Evolutionary conservation across 2,329 filamentous ascomycete species (phyloP), one percentile per base, ranked within the genome.

Genomic region (Fusarium sp.): DNA sequence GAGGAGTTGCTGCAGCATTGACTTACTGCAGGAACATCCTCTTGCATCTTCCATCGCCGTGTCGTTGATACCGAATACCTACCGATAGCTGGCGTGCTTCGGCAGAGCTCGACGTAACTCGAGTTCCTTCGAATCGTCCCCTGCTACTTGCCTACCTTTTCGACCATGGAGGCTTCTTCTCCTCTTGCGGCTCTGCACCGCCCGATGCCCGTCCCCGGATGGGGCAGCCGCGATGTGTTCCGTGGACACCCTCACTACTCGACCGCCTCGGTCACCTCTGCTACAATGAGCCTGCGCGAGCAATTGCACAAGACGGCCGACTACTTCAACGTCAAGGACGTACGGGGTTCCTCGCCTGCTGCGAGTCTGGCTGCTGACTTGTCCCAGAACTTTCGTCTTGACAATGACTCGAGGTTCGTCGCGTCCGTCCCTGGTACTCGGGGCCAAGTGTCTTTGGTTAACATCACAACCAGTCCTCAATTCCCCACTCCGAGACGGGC

Each of bases 341-440:
- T 94, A 79, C 91, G 91, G 76, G 94, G 95, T 58, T 97, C 95
- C 23, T 99, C 97, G 66, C 97, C 97, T 7, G 95, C 95, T 39
- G 92, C 95, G 62, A 97, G 94, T 80, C 87, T 99, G 77, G 96
- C 95, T 48, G 95, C 95, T 72, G 97, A 99, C 84, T 89, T 98
- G 78, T 98, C 95, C 68, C 95, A 98, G 82, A 99, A 98, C 87
- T 97, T 98, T 82, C 94, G 96, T 82, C 94, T 98, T 82, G 95
- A 98, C 84, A 95, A 85, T 71, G 88, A 91, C 66, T 83, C 93
- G 81, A 98, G 95, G 96, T 98, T 87, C 77, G 89, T 86, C 70
- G 72, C 72, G 73, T 61, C 34, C 72, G 73, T 61, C 34, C 64
- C 34, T 64, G 23, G 34, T 59, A 32, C 48, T 43, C 18, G 41